These are phyloP conservation scores for Casuarina equisetifolia DNA, from an alignment of 306 rosid species.

Conservation along the genomic window DNA sequence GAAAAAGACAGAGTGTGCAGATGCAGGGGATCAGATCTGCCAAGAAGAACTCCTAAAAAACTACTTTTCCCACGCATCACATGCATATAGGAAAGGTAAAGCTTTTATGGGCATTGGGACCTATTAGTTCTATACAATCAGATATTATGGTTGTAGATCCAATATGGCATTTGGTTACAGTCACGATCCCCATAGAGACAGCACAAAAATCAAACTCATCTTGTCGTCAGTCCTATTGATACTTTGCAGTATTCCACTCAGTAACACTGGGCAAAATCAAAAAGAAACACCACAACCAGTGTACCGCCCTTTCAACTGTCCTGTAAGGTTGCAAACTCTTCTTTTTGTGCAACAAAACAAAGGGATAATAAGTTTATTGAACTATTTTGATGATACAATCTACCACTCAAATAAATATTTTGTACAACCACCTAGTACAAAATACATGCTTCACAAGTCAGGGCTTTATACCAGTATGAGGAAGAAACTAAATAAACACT, in stretches of 20 bases:
- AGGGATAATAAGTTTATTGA: neutral
- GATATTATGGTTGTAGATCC: neutral
- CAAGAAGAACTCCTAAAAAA: neutral
- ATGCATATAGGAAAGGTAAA: neutral
- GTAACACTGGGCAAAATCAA: neutral
- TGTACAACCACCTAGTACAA: neutral
- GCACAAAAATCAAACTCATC: neutral
- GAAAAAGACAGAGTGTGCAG: neutral
- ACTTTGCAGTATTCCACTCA: neutral
- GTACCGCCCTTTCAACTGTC: neutral
- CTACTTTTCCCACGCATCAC: neutral
- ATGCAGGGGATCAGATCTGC: neutral
- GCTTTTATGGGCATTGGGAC: neutral
- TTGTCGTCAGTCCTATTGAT: neutral
- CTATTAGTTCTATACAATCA: neutral
- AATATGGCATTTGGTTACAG: neutral
- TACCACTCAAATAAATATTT: neutral
- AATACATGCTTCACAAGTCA: neutral
- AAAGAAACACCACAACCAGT: neutral
- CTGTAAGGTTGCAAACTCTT: neutral
- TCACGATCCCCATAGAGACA: neutral
- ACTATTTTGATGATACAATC: neutral
- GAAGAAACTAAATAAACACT: neutral
- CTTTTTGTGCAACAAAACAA: slow-evolving; percentile 1
- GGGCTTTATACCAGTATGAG: neutral